These are phyloP conservation scores for Prunus fruticosa DNA, from an alignment of 306 rosid species.

Conservation along the genomic window DNA sequence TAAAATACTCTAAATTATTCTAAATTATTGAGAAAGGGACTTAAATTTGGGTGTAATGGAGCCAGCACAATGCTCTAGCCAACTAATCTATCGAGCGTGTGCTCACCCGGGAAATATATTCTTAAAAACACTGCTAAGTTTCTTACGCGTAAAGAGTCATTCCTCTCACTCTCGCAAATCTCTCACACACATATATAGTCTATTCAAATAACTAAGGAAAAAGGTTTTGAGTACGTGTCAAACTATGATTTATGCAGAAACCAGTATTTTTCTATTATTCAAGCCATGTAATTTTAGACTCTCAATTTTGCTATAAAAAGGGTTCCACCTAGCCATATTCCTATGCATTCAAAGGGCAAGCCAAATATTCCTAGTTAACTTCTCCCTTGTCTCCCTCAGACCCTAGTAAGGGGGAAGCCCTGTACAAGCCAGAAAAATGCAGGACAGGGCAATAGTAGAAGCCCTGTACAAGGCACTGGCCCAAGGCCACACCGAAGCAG, in stretches of 20 bases:
- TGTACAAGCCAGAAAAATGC: conserved; percentile 36
- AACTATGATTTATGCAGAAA: background rate
- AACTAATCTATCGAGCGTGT: no score
- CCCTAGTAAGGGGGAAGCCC: conserved; percentile 27
- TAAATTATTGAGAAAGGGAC: no score
- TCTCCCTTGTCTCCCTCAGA: background rate
- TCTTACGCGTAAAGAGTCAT: no score
- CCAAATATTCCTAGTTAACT: background rate
- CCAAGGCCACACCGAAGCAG: conserved; percentile 32
- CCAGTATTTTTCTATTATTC: background rate
- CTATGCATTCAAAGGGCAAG: background rate
- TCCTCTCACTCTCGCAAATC: no score
- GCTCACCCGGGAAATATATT: no score
- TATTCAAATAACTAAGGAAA: no score
- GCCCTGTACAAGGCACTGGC: conserved; percentile 64
- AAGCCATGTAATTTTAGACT: background rate
- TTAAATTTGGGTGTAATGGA: no score
- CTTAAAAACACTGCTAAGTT: no score
- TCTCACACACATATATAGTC: no score
- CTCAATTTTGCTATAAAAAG: conserved; percentile 38
- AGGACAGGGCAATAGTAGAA: conserved; percentile 50
- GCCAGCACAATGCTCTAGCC: no score
- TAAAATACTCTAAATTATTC: no score
- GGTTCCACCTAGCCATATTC: background rate
- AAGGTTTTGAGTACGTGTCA: no score